Conservation (phyloP, 495 filamentous ascomycete genomes). For the Talaromyces nanjingensis region DNA sequence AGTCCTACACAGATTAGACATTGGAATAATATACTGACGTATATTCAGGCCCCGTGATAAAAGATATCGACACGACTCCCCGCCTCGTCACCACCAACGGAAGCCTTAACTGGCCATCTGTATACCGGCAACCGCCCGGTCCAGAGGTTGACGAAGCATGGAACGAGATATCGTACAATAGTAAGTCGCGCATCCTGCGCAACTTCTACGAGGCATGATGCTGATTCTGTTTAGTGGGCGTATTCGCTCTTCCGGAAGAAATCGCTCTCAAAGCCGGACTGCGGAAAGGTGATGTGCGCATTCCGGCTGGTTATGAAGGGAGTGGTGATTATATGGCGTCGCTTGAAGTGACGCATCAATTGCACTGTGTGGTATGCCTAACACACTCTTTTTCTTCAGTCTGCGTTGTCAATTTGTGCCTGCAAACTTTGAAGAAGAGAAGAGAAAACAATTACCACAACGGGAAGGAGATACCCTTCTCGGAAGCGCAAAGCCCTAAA, state of each 20-base stretch:
- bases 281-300: background rate
- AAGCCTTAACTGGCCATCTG: background rate
- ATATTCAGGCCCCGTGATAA: background rate
- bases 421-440: too few relatives aligned
- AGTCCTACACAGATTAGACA: background rate
- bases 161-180: background rate
- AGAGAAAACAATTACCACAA: background rate
- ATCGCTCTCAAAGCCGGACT: background rate
- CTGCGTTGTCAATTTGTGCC: background rate
- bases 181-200: background rate
- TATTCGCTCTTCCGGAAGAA: background rate
- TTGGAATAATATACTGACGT: background rate
- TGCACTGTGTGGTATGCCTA: constrained; percentile 38
- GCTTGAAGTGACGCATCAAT: constrained; percentile 26
- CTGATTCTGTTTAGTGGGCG: background rate
- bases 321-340: background rate
- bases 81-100: background rate
- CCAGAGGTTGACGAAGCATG: background rate
- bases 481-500: background rate
- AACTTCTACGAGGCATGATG: too few relatives aligned
- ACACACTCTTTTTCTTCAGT: too few relatives aligned
- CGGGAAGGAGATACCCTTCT: constrained; percentile 1
- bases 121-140: background rate
- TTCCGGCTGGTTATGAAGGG: background rate
- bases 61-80: background rate